Evolutionary conservation across 2,329 filamentous ascomycete species (phyloP), one percentile per base, ranked within the genome.

Genomic region (Tolypocladium capitatum): DNA sequence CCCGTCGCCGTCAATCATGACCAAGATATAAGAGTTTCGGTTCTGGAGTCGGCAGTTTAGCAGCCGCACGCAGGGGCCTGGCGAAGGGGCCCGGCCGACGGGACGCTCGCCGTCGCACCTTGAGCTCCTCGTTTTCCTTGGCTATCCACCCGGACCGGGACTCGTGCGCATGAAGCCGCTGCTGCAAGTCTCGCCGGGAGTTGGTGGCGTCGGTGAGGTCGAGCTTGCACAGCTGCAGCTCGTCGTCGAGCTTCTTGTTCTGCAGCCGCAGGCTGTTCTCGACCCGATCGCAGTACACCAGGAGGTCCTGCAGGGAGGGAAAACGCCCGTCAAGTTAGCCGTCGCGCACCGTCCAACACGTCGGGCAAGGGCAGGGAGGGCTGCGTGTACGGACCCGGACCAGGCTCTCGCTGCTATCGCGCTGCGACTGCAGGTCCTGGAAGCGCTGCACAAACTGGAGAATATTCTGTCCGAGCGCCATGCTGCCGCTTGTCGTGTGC

Each of bases 1-100:
- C 41, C 77, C 76, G 59, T 84, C 74, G 34, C 79, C 80, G 59
- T 83, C 80, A 54, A 84, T 74, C 53, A 82, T 58, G 35, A 81
- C 70, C 53, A 77, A 62, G 56, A 81, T 68, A 59, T 83, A 83
- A 36, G 74, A 69, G 60, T 80, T 81, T 45, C 65, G 68, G 49
- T 68, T 71, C 73, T 79, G 55, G 28, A 21, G 48, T 32, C 38
- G 43, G 33, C 16, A 24, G 16, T 28, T 47, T 13, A 41, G 21
- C 7, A 20, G 10, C 27, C 51, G 47, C 47, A 49, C 45, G 28
- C 35, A 33, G 32, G 47, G 2, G 11, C 8, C 38, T 2, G 2
- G 20, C 14, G n/a, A n/a, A 33, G 32, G 47, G 2, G 11, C 8
- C 38, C 3, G 2, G 20, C 14, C 13, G 10, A 4, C 16, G 24